Evolutionary conservation across 2,329 filamentous ascomycete species (phyloP), one percentile per base, ranked within the genome.

Genomic region (Drechslera avenae): DNA sequence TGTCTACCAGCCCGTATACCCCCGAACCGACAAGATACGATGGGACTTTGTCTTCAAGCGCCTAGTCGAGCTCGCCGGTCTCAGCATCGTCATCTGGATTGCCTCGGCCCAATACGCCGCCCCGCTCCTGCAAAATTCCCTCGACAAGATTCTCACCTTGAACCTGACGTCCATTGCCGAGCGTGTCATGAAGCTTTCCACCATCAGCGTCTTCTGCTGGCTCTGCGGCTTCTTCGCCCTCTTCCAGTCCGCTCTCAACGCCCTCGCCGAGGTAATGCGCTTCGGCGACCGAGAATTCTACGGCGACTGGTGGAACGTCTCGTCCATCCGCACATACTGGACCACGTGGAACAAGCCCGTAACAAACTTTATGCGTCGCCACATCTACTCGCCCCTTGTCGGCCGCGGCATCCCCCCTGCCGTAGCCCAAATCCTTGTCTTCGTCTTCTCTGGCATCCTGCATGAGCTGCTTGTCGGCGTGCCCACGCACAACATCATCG

Each of bases 301-400:
- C 73, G 88, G 90, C 31, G 91, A 96, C 68, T 99, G 94, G 94
- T 99, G 94, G 94, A 99, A 99, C 69, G 71, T 73, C 2, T 65
- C 87, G 46, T 91, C 87, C 59, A 80, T 97, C 5, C 90, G 92
- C 28, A 83, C 83, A 4, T 99, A 99, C 78, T 97, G 93, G 93
- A 86, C 92, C 17, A 89, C 88, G 1, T 99, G 94, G 94, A 99
- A 99, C 77, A 95, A 95, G 72, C 94, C 94, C 1, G 93, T 99
- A 5, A 96, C 96, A 68, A 87, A 91, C 51, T 99, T 96, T 74
- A 97, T 99, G 86, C 92, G 90, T 67, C 82, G 94, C 31, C 94
- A 99, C 72, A 86, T 99, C 43, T 97, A 94, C 76, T 87, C 88
- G 32, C 94, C 94, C 1, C 81, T 99, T 57, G 81, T 96, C 26